Evolutionary conservation across 768 basidiomycete genomes (phyloP), one percentile per base, ranked within the genome.

Genomic region (Mycena belliarum): DNA sequence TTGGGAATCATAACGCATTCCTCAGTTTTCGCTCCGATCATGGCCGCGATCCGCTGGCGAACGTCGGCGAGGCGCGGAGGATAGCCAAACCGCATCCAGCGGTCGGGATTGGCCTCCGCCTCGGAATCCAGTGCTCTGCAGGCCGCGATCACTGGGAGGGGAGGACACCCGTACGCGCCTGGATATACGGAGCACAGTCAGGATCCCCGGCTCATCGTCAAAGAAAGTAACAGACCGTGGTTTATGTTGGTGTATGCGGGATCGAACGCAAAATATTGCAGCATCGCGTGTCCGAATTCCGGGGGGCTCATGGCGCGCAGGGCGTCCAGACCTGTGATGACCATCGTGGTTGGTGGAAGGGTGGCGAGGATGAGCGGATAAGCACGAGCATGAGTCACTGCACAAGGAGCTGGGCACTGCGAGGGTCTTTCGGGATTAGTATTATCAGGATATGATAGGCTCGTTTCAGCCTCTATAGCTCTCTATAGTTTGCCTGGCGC

Each of bases 1-100:
- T 87, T 88, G 0, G 79, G 71, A 2, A 84, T 78, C 18, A 82
- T 64, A 46, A 85, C 83, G 16, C 79, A 74, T 25, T 81, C 76
- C 14, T 84, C 82, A 14, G 65, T 16, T 8, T 63, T 55, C 6
- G 76, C 72, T 10, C 81, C 83, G n/a, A 82, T 76, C 15, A 84
- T 68, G 42, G 79, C 65, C 1, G 85, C 82, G 4, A 86, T 66
- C 28, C 75, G 75, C 42, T 74, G 69, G 40, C 84, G 77, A 28
- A 69, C 76, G 25, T 67, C 68, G 23, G 64, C 60, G 48, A 79
- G 67, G 48, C 73, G 54, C 6, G 70, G 62, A 11, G 62, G 48
- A 53, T 66, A 72, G 6, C 62, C 61, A 16, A 79, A 26, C 15
- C 72, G 75, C 0, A 78, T 68, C 68, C 81, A 86, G 52, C 68